Evolutionary conservation across 768 basidiomycete genomes (phyloP), one percentile per base, ranked within the genome.

Genomic region (Podaxis mareebaensis): DNA sequence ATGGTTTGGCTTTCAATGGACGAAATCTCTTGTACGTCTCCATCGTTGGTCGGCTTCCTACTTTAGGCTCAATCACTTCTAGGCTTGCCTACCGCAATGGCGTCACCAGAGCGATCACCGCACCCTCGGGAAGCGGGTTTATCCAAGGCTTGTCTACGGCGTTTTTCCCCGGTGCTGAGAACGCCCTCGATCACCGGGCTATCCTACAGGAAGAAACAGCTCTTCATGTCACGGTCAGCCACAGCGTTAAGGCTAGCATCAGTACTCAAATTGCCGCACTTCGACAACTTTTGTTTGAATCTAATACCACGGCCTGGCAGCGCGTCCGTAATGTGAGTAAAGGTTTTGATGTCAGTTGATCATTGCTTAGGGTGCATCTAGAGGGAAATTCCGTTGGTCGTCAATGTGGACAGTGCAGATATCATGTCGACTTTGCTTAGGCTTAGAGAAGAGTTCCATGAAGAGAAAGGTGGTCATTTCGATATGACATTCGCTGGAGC

Each of bases 71-170:
- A 3, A 51, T 17, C 22, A 48, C 58, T 49, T 61, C 17, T 67
- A 93, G 92, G 36, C 69, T 91, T 44, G 91, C 93, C 0, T 91
- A 92, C 69, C 85, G 85, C 20, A 74, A 81, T 6, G 93, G 93
- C 3, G 89, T 95, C 2, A 92, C 91, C 2, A 82, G 80, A 1
- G 90, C 83, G 1, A 78, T 95, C 13, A 79, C 83, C 0, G 82
- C 87, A 0, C 93, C 93, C 0, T 69, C 74, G 5, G 79, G 84
- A 2, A 20, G 54, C 6, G 84, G 88, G 6, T 83, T 92, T 67
- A 70, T 92, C 38, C 73, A 78, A 0, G 93, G 93, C 0, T 70
- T 93, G 40, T 84, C 87, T 15, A 81, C 83, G 4, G 79, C 83
- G 11, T 88, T 92, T 72, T 82, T 81, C 20, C 80, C 85, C 0